Percentiles rank a stretch among this genome's conserved stretches.
These are phyloP conservation scores for Coemansia sp. DNA, from an alignment of 371 early-diverging fungal species.

Conservation along the genomic window DNA sequence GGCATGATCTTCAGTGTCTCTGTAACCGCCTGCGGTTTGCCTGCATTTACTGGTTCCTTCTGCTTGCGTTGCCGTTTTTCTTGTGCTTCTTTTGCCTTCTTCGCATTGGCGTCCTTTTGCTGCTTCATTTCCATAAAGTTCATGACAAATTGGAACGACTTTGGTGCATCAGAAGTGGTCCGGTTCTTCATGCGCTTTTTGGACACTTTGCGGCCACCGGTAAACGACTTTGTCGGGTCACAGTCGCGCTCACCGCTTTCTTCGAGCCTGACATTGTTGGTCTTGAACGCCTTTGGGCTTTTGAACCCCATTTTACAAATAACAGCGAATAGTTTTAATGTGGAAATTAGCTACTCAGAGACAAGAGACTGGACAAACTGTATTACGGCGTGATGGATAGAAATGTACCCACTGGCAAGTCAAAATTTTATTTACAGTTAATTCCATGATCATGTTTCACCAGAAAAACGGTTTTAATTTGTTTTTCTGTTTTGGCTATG, in stretches of 20 bases:
- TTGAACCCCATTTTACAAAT: slow-evolving; percentile 62
- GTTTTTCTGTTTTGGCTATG: slow-evolving; percentile 9
- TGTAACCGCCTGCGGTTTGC: slow-evolving; percentile 50
- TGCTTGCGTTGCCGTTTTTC: slow-evolving; percentile 24
- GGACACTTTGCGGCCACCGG: slow-evolving; percentile 74
- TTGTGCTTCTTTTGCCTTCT: slow-evolving; percentile 39
- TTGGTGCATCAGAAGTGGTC: slow-evolving; percentile 30
- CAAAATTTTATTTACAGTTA: not conserved
- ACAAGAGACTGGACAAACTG: not conserved
- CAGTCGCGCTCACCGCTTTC: slow-evolving; percentile 65
- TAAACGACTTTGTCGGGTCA: slow-evolving; percentile 65
- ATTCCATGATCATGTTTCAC: not conserved
- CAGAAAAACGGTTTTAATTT: not conserved
- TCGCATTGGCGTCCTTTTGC: slow-evolving; percentile 56
- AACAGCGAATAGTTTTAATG: not conserved
- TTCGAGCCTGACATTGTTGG: slow-evolving; percentile 4
- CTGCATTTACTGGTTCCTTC: slow-evolving; percentile 18
- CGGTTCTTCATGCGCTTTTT: slow-evolving; percentile 56
- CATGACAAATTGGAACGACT: slow-evolving; percentile 46
- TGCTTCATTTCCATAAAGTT: slow-evolving; percentile 70
- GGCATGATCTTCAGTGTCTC: slow-evolving; percentile 35
- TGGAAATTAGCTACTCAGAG: not conserved
- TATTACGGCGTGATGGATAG: too few relatives aligned
- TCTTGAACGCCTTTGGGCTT: slow-evolving; percentile 53
- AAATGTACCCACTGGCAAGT: not conserved